These are phyloP conservation scores for Protomyces macrosporus DNA, from an alignment of 1,139 yeast species.

Conservation along the genomic window DNA sequence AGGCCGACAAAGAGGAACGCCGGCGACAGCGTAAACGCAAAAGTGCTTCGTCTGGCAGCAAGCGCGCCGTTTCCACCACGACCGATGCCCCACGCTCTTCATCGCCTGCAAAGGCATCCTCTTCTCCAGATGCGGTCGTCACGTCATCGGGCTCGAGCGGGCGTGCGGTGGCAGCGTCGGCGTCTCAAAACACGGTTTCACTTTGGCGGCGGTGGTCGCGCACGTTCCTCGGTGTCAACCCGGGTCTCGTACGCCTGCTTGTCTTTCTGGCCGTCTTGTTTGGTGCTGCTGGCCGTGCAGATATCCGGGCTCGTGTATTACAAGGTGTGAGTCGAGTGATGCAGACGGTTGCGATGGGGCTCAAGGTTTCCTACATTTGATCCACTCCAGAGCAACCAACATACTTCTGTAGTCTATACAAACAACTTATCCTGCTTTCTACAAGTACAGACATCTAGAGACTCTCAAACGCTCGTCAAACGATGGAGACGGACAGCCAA, in stretches of 20 bases:
- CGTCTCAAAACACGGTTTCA: neutral
- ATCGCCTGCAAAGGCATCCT: neutral
- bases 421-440: neutral
- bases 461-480: too few species aligned
- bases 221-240: neutral
- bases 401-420: neutral
- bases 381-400: too few species aligned
- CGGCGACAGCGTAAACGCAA: conserved; percentile 4
- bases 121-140: too few species aligned
- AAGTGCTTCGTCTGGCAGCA: neutral
- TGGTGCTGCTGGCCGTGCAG: conserved; percentile 15
- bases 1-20: conserved; percentile 3
- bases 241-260: conserved; percentile 1
- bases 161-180: too few species aligned
- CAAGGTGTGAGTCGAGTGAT: neutral
- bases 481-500: too few species aligned
- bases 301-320: conserved; percentile 1
- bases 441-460: too few species aligned
- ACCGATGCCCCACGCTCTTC: neutral
- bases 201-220: neutral
- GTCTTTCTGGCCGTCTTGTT: conserved; percentile 10
- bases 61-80: neutral
- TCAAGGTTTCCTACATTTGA: conserved; percentile 15
- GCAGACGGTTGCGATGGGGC: conserved; percentile 4
- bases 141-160: neutral